Evolutionary conservation across 768 basidiomycete genomes (phyloP), one percentile per base, ranked within the genome.

Genomic region (Pulveroboletus sp.): DNA sequence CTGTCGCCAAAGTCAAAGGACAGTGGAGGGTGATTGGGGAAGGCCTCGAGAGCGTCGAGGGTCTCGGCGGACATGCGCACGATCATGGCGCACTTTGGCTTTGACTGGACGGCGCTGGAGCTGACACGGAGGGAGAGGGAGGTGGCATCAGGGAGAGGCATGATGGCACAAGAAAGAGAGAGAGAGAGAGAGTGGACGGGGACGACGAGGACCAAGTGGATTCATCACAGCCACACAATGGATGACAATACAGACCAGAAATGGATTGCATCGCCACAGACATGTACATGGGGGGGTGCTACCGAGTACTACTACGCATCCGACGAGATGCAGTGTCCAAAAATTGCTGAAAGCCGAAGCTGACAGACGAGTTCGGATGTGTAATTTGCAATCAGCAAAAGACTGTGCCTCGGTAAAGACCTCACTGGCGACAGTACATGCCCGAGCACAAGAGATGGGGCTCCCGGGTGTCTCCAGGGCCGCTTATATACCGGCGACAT

Each of bases 341-440:
- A 90, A 90, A 89, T 90, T 89, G 84, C 86, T 84, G 79, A 74
- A 78, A 79, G 83, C 85, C 84, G 75, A 86, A 89, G 85, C 85
- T 77, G 68, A 82, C 79, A 85, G 86, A 89, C 85, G 86, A 70
- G 86, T 89, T 88, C 86, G 88, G 88, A 90, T 90, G 86, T 87
- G 78, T 89, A 89, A 87, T 90, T 90, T 90, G 87, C 87, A 90
- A 90, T 85, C 84, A 90, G 86, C 88, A 89, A 90, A 88, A 76
- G 79, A 87, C 86, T 88, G 83, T 85, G 84, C 82, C 86, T 91
- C 89, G 85, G 88, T 90, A 86, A 76, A 82, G 77, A 91, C 89
- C 86, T 91, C 89, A 90, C 87, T 86, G 83, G 82, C 84, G 85
- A 88, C 84, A 86, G 85, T 87, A 83, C 86, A 82, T 86, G 85